phyloP scores from a whole-genome alignment of 139 green algal genomes.

The Pseudopediastrum boryanum region DNA sequence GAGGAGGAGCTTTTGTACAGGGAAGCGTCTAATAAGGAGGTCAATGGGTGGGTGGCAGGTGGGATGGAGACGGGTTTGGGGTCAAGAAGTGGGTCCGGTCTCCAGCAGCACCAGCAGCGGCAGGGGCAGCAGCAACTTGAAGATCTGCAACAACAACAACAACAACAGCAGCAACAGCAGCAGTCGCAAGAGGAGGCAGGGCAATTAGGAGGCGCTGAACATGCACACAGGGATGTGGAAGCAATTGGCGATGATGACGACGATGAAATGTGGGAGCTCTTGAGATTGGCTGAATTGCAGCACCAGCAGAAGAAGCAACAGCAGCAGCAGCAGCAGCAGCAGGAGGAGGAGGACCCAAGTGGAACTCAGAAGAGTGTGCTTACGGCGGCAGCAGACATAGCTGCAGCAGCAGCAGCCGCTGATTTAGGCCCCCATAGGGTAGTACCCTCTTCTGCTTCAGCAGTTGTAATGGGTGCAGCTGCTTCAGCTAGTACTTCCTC shows the following conservation, averaged over 20 bases:
- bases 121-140: not conserved
- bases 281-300: not conserved
- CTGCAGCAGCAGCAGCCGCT: not conserved
- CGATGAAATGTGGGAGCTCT: not conserved
- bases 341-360: not conserved
- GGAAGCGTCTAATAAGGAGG: no score
- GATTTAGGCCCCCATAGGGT: not conserved
- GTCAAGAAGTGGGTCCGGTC: no score
- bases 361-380: not conserved
- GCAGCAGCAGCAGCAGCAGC: not conserved
- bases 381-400: not conserved
- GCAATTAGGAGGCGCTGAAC: no score
- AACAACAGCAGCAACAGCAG: conserved; percentile 2
- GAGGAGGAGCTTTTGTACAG: no score
- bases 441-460: no score
- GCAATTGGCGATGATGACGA: not conserved
- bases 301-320: conserved; percentile 27
- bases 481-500: not conserved
- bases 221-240: no score
- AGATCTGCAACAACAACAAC: conserved; percentile 17
- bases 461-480: conserved; percentile 13
- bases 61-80: no score
- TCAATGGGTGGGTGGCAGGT: no score
- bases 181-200: no score
- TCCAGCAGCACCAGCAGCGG: conserved; percentile 13